Base-by-base conservation (phyloP, 805 yeast genomes). In the Saccharomycopsis oosterbeekiorum region DNA sequence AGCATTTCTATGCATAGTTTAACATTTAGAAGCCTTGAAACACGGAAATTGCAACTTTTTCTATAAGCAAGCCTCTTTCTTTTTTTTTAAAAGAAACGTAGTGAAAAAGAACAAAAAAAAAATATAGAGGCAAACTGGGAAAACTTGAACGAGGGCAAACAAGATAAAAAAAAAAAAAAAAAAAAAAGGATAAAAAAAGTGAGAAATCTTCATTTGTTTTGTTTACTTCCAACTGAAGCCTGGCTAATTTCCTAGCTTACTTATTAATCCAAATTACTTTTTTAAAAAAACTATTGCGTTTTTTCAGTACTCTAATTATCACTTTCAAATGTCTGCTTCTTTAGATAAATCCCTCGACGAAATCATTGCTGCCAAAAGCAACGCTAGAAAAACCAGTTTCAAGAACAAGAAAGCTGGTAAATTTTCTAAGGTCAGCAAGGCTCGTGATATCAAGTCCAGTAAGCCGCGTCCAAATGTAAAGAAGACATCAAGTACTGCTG, bases 321-420 rank as follows among this genome's bases (percentile, higher is more conserved):
- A 42, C 50, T 21, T 37, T 3, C 21, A 72, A 59, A 88, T 86
- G 92, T 86, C 96, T 73, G 80, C 86, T 66, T 81, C 88, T 70
- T 82, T 93, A 77, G 97, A 93, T 77, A 88, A 89, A 78, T 89
- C 97, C 57, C 84, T 93, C 71, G 99, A 93, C 78, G 97, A 91
- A 69, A 93, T 93, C 74, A 88, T 93, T 71, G 83, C 96, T 63
- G 76, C 88, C 65, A 73, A 78, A 68, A 76, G 74, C 70, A 78
- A 76, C 70, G 58, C 56, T 70, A 75, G 68, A 65, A 61, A 55
- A 53, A 53, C 37, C n/a, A 24, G 17, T 14, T 64, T 68, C 64
- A 67, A 69, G 67, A 67, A 70, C 29, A 63, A 57, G 55, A 58
- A 60, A 47, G n/a, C 50, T 17, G 60, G 56, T 21, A 69, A 67